Evolutionary conservation across 31 red algal genomes (phyloP).

Genomic region (Bonnemaisonia californica): DNA sequence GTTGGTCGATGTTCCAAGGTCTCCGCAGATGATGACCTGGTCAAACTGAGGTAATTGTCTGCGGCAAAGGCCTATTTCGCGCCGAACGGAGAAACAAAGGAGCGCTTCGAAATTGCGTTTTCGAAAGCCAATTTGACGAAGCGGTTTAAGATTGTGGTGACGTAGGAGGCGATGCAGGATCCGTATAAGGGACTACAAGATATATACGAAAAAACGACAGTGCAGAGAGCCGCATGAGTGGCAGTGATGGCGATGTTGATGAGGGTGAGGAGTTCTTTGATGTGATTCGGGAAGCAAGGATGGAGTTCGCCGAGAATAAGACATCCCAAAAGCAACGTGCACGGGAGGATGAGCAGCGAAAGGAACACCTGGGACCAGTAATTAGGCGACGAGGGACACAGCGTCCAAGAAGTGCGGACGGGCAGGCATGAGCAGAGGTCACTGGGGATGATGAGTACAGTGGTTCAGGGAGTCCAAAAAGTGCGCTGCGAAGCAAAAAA

Average conservation of each 20-base stretch:
- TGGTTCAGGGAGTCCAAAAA: too few relatives aligned
- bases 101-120: conserved; percentile 2
- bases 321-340: too few relatives aligned
- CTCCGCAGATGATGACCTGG: background rate
- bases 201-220: background rate
- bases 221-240: conserved; percentile 3
- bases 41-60: background rate
- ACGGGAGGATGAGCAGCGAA: too few relatives aligned
- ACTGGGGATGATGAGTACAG: too few relatives aligned
- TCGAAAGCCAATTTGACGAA: conserved; percentile 8
- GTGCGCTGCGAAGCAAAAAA: too few relatives aligned
- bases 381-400: too few relatives aligned
- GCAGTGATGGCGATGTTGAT: background rate
- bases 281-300: background rate
- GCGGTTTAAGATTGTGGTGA: background rate
- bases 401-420: too few relatives aligned
- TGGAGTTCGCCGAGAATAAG: background rate
- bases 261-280: conserved; percentile 5
- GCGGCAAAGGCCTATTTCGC: conserved; percentile 13
- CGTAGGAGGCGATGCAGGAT: too few relatives aligned
- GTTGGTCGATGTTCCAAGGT: background rate
- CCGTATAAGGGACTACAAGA: background rate
- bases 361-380: too few relatives aligned
- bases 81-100: conserved; percentile 19
- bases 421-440: too few relatives aligned